Evolutionary conservation across 2,329 filamentous ascomycete species (phyloP), one percentile per base, ranked within the genome.

Genomic region (Fonsecaea erecta): DNA sequence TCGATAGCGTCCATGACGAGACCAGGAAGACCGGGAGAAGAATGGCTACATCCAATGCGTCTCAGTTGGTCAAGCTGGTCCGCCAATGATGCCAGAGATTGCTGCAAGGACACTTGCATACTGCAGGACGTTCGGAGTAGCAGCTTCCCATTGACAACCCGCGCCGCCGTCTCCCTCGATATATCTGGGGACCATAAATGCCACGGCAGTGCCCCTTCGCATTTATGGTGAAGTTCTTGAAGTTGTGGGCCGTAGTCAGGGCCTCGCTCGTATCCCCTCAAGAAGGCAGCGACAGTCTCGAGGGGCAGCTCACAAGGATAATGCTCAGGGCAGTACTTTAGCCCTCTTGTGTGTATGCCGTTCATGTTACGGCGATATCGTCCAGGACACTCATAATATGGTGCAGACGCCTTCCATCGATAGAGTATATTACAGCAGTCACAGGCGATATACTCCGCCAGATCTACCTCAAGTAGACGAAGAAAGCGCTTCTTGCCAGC

Each of bases 201-300:
- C 11, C 21, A 18, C 8, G 24, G 24, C 18, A 32, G 24, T 57
- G 34, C 3, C 24, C 6, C 3, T 30, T 53, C 37, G 48, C 62
- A 64, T 24, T 56, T 26, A 30, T 55, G 56, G 12, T 34, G 16
- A 51, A 64, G 56, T 16, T 64, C 56, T 35, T 53, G 24, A 30
- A 64, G 56, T 35, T 54, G 62, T 48, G 62, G 62, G 51, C 62
- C 62, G 34, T 64, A 64, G 4, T 46, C 51, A 48, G 62, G 56
- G 34, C 62, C 62, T 26, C 30, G 30, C 62, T 60, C 56, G 52
- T 60, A 48, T 28, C 62, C 62, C 40, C 56, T 64, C 48, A 64
- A 30, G 34, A 54, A 64, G 35, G 35, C 56, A 28, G 48, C 56
- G 46, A 64, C 56, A 1, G 43, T 40, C 24, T 34, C 35, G 43